Conservation (phyloP, 179 eudicot genomes). For the Silene noctiflora region DNA sequence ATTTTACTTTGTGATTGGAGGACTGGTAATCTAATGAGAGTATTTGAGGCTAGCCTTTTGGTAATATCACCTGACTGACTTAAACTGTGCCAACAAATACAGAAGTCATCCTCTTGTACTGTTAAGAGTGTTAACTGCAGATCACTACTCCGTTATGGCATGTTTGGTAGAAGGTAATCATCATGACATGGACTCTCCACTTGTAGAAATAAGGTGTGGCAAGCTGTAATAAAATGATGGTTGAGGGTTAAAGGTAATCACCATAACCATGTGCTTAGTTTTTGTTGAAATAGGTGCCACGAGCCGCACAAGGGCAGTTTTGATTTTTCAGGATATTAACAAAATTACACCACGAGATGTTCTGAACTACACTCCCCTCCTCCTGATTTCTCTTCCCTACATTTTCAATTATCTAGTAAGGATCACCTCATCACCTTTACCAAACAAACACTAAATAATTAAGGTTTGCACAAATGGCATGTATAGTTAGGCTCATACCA, state of each 20-base stretch:
- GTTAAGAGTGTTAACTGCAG: not conserved
- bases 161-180: not conserved
- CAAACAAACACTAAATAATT: too few relatives aligned
- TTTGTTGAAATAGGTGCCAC: too few relatives aligned
- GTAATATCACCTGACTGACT: not conserved
- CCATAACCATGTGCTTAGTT: not conserved
- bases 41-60: not conserved
- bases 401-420: too few relatives aligned
- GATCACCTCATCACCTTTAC: too few relatives aligned
- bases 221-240: not conserved
- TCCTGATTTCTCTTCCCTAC: too few relatives aligned
- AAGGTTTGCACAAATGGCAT: too few relatives aligned
- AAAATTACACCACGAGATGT: too few relatives aligned
- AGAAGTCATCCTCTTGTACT: not conserved
- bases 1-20: not conserved
- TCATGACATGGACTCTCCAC: not conserved
- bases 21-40: not conserved
- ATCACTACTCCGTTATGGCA: not conserved
- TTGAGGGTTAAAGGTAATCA: not conserved
- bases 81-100: not conserved
- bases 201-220: not conserved
- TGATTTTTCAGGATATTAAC: too few relatives aligned
- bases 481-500: too few relatives aligned
- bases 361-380: too few relatives aligned
- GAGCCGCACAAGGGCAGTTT: too few relatives aligned